A percentile compares a stretch with the other conserved stretches of the same genome.
phyloP scores from a whole-genome alignment of 345 rosid genomes.

The Rhodamnia rubescens region DNA sequence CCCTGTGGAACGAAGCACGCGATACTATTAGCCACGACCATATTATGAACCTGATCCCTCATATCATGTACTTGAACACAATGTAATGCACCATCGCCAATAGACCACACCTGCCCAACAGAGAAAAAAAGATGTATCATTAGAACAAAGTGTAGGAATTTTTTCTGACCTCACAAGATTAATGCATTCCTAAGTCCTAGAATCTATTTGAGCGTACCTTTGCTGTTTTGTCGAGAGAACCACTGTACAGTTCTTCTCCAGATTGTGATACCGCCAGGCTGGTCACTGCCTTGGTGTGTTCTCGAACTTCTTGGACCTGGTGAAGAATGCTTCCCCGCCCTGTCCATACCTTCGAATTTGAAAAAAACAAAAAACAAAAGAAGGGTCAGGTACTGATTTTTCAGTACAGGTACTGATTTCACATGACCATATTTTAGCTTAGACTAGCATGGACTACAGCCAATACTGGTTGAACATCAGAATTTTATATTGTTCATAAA shows the following conservation, averaged over 20 bases:
- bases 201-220: conserved; percentile 19
- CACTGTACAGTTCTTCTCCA: conserved; percentile 47
- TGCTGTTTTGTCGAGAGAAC: conserved; percentile 53
- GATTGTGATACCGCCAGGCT: conserved; percentile 42
- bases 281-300: conserved; percentile 57
- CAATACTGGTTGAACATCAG: background rate
- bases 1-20: conserved; percentile 66
- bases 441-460: background rate
- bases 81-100: conserved; percentile 19
- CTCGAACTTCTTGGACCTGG: conserved; percentile 44
- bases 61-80: conserved; percentile 50
- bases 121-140: background rate
- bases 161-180: background rate
- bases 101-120: conserved; percentile 39
- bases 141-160: background rate
- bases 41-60: conserved; percentile 54
- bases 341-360: conserved; percentile 47
- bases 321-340: conserved; percentile 53
- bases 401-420: background rate
- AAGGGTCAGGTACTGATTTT: background rate
- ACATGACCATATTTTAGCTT: background rate
- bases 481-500: background rate
- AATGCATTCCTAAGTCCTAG: background rate
- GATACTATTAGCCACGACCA: conserved; percentile 32
- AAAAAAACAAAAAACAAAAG: background rate